Evolutionary conservation across 1,139 yeast genomes (phyloP), one percentile per base, ranked within the genome.

Genomic region (Hanseniaspora gamundiae): DNA sequence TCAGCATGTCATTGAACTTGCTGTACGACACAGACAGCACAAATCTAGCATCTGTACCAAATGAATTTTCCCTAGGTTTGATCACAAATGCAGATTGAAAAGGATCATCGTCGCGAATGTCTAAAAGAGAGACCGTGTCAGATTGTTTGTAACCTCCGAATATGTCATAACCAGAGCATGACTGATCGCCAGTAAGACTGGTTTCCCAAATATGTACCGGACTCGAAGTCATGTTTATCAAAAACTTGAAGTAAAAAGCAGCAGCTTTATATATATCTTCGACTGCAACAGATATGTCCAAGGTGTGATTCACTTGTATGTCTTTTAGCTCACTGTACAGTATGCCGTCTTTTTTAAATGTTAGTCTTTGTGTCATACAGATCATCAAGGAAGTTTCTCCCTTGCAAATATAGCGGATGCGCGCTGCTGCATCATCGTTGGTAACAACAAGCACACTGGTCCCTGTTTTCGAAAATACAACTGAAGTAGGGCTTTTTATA

Each of bases 221-320:
- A 13, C 10, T 17, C 3, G 50, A 43, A 0, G 60, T 56, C 10
- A 61, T 48, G 36, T 51, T 56, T 6, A 59, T 42, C n/a, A 56
- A 44, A 42, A 59, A 59, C 41, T 58, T 58, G 45, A 58, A 59
- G 41, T 49, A 53, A 36, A 59, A 56, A 2, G 47, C 36, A 29
- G 54, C 55, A 24, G 45, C 51, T 39, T 55, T 55, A 44, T 54
- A 55, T 20, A 59, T 56, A 39, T 59, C 62, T 42, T 59, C 62
- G 3, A 59, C 61, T 4, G 62, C 55, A 10, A 59, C 61, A 6
- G 59, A 55, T 1, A 59, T 40, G 8, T 36, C 39, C 6, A 20
- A 4, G 5, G 9, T 21, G 20, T 20, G 27, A 14, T 11, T 7
- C 7, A 36, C 20, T 21, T 14, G 8, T 2, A 36, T n/a, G 11